Percentiles rank a stretch among this genome's conserved stretches.
phyloP scores from a whole-genome alignment of 192 early-diverging fungal species.

The Coemansia reversa region DNA sequence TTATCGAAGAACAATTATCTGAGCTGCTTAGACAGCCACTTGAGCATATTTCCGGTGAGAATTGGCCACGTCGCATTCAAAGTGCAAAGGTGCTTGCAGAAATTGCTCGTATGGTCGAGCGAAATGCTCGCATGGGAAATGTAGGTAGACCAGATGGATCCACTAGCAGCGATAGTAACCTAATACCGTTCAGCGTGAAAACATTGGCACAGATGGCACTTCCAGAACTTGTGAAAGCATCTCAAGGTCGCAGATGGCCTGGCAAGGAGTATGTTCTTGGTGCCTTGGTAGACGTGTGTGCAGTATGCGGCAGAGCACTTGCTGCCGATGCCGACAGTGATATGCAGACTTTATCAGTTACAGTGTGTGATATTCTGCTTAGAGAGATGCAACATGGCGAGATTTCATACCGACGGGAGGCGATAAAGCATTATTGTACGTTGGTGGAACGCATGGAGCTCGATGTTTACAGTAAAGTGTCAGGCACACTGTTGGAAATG shows the following conservation, averaged over 20 bases:
- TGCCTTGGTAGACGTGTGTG: constrained; percentile 32
- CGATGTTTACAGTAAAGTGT: constrained; percentile 20
- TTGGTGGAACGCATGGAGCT: constrained; percentile 16
- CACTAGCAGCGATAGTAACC: not conserved
- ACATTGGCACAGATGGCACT: constrained; percentile 20
- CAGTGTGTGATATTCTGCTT: constrained; percentile 27
- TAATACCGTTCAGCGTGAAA: not conserved
- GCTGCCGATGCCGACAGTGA: not conserved
- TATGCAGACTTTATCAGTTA: not conserved
- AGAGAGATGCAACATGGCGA: constrained; percentile 31
- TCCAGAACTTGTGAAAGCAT: constrained; percentile 22
- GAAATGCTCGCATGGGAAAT: constrained; percentile 7
- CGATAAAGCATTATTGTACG: constrained; percentile 19
- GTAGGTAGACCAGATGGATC: not conserved
- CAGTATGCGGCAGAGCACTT: constrained; percentile 3
- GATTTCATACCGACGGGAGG: constrained; percentile 25
- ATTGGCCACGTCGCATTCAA: constrained; percentile 39
- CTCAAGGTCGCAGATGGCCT: constrained; percentile 40
- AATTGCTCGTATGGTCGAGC: constrained; percentile 29
- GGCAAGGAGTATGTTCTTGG: constrained; percentile 46
- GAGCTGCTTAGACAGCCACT: constrained; percentile 30
- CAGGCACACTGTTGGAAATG: constrained; percentile 16
- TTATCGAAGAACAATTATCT: constrained; percentile 10
- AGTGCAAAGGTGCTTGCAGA: constrained; percentile 33
- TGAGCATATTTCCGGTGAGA: constrained; percentile 20